A percentile compares a stretch with the other conserved stretches of the same genome.
These are phyloP conservation scores for Trametes meyenii DNA, from an alignment of 768 basidiomycete species.

Conservation along the genomic window DNA sequence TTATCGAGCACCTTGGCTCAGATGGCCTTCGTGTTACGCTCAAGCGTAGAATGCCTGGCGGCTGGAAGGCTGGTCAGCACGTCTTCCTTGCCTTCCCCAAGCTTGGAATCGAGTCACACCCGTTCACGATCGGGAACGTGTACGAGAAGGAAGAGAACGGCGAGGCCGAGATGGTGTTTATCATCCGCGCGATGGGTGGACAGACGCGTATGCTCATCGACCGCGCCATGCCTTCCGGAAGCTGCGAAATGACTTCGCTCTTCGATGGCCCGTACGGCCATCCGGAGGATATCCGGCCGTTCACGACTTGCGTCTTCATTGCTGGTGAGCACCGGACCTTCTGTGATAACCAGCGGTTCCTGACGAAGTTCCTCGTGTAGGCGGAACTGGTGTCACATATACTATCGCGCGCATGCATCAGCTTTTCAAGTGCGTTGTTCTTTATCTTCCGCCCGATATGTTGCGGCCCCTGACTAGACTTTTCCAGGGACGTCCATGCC, in stretches of 20 bases:
- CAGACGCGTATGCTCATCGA: slow-evolving; percentile 44
- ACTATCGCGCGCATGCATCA: slow-evolving; percentile 38
- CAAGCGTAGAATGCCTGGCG: slow-evolving; percentile 40
- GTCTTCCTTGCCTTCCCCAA: slow-evolving; percentile 50
- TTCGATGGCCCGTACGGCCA: slow-evolving; percentile 48
- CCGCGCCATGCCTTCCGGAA: slow-evolving; percentile 18
- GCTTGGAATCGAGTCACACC: slow-evolving; percentile 50
- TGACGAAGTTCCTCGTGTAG: slow-evolving; percentile 18
- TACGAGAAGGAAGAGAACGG: slow-evolving; percentile 32
- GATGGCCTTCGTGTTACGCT: slow-evolving; percentile 48
- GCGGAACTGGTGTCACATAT: slow-evolving; percentile 39
- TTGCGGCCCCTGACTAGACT: background rate
- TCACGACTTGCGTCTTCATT: slow-evolving; percentile 41
- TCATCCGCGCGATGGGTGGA: slow-evolving; percentile 53
- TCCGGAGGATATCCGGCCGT: slow-evolving; percentile 36
- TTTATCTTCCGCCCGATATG: background rate
- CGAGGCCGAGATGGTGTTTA: slow-evolving; percentile 48
- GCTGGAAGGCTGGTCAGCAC: slow-evolving; percentile 56
- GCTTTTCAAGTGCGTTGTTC: slow-evolving; percentile 33
- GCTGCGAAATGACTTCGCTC: slow-evolving; percentile 33
- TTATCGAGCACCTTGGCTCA: slow-evolving; percentile 43
- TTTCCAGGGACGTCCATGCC: slow-evolving; percentile 17
- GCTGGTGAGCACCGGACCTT: slow-evolving; percentile 33
- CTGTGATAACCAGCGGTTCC: background rate
- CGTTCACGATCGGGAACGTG: slow-evolving; percentile 52